These are phyloP conservation scores for Spergularia marina DNA, from an alignment of 148 eudicot species.

Conservation along the genomic window DNA sequence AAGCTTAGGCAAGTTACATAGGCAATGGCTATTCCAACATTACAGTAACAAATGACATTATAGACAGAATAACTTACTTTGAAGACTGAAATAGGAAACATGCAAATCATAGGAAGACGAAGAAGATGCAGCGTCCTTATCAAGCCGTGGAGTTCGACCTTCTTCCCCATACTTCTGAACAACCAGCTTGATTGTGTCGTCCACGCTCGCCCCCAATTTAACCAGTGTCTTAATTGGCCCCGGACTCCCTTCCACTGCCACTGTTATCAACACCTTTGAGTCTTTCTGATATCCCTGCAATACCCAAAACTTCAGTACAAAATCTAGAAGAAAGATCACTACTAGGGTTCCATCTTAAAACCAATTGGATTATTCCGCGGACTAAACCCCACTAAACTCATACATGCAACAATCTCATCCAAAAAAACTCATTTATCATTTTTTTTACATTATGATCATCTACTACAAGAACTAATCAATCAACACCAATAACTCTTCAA, in stretches of 20 bases:
- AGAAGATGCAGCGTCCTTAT: slow-evolving; percentile 34
- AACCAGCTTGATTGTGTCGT: slow-evolving; percentile 67
- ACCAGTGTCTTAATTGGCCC: slow-evolving; percentile 74
- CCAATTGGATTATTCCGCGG: too few relatives aligned
- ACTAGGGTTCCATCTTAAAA: too few relatives aligned
- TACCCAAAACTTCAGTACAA: not conserved
- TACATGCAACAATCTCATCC: too few relatives aligned
- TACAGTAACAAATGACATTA: not conserved
- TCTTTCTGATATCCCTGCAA: slow-evolving; percentile 58
- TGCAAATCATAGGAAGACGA: slow-evolving; percentile 51
- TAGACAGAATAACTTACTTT: slow-evolving; percentile 41
- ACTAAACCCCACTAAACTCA: too few relatives aligned
- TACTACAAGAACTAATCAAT: too few relatives aligned
- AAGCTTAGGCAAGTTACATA: too few relatives aligned
- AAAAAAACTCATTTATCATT: too few relatives aligned
- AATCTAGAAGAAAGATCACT: too few relatives aligned
- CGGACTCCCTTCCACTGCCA: slow-evolving; percentile 81
- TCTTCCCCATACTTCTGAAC: slow-evolving; percentile 57
- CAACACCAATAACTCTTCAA: too few relatives aligned
- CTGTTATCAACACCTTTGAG: slow-evolving; percentile 75
- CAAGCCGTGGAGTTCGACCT: slow-evolving; percentile 65
- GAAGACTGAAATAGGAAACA: slow-evolving; percentile 75
- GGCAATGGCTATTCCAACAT: too few relatives aligned
- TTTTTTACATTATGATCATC: too few relatives aligned
- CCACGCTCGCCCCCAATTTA: slow-evolving; percentile 73